phyloP scores from a whole-genome alignment of 768 basidiomycete species.

The Boletus vermiculosoides region DNA sequence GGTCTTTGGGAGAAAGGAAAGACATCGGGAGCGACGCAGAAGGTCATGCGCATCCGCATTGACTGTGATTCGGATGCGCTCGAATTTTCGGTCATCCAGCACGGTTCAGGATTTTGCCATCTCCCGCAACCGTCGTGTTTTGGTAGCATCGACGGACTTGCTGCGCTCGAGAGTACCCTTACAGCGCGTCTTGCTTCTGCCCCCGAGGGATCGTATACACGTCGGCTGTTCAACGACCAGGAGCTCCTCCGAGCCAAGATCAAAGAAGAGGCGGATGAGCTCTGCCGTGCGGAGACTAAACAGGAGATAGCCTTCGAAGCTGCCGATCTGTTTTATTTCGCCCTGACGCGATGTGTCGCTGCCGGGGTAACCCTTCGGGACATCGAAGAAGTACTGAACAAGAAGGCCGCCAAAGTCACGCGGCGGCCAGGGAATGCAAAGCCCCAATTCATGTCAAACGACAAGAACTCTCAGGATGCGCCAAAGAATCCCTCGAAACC shows the following conservation, averaged over 20 bases:
- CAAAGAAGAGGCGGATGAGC: constrained; percentile 97
- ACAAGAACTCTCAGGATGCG: constrained; percentile 22
- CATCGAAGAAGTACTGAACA: constrained; percentile 79
- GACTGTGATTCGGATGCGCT: constrained; percentile 95
- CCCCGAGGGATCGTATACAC: constrained; percentile 91
- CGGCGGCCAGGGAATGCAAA: constrained; percentile 92
- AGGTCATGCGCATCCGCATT: constrained; percentile 73
- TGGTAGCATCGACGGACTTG: constrained; percentile 73
- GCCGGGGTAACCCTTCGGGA: constrained; percentile 81
- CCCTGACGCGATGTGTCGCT: constrained; percentile 78
- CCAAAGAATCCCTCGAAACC: constrained; percentile 31
- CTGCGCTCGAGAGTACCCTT: constrained; percentile 79
- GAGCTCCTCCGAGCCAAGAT: constrained; percentile 89
- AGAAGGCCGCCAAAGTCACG: constrained; percentile 82
- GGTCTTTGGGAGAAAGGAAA: constrained; percentile 97
- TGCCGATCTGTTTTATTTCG: constrained; percentile 93
- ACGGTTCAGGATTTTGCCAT: constrained; percentile 93
- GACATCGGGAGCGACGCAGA: constrained; percentile 91
- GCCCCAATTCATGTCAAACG: constrained; percentile 57
- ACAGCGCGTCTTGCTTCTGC: constrained; percentile 68
- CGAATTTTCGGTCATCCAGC: constrained; percentile 86
- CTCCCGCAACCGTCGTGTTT: constrained; percentile 87
- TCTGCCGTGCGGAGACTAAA: constrained; percentile 76
- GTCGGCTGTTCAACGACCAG: constrained; percentile 77
- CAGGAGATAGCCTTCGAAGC: constrained; percentile 93